These are phyloP conservation scores for Metschnikowia henanensis DNA, from an alignment of 805 yeast species.

Conservation along the genomic window DNA sequence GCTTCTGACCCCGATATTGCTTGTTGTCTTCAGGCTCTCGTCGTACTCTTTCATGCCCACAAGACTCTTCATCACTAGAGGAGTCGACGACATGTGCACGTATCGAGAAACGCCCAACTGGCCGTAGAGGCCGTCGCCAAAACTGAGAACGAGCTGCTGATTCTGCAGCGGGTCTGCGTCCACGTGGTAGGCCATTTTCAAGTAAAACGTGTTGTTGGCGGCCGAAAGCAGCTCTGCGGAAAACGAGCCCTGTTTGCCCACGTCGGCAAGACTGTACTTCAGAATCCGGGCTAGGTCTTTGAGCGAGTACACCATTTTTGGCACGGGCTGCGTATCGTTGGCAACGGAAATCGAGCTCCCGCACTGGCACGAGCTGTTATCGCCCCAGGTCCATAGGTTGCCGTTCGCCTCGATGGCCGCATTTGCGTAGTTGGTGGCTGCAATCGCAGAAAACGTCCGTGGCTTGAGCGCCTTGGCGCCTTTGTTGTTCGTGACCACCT, in stretches of 20 bases:
- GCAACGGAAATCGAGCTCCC: constrained; percentile 67
- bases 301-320: constrained; percentile 42
- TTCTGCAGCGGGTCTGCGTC: constrained; percentile 18
- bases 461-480: constrained; percentile 28
- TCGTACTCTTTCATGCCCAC: constrained; percentile 20
- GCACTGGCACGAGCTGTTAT: constrained; percentile 80
- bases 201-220: constrained; percentile 56
- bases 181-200: constrained; percentile 27
- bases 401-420: constrained; percentile 69
- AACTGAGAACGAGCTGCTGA: constrained; percentile 46
- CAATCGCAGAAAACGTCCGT: constrained; percentile 56
- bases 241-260: constrained; percentile 10
- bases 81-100: constrained; percentile 70
- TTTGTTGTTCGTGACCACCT: constrained; percentile 20
- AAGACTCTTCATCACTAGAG: constrained; percentile 47
- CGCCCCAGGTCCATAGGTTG: constrained; percentile 82
- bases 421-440: constrained; percentile 75
- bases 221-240: constrained; percentile 58
- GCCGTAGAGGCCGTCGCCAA: constrained; percentile 87
- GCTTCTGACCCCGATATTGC: constrained; percentile 24
- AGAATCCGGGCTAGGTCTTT: constrained; percentile 37
- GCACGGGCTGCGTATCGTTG: constrained; percentile 69
- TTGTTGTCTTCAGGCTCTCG: constrained; percentile 5
- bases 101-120: constrained; percentile 81
- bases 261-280: constrained; percentile 15